Base-by-base conservation (phyloP, 2,329 filamentous ascomycete species). In the Chrysosporium queenslandicum region DNA sequence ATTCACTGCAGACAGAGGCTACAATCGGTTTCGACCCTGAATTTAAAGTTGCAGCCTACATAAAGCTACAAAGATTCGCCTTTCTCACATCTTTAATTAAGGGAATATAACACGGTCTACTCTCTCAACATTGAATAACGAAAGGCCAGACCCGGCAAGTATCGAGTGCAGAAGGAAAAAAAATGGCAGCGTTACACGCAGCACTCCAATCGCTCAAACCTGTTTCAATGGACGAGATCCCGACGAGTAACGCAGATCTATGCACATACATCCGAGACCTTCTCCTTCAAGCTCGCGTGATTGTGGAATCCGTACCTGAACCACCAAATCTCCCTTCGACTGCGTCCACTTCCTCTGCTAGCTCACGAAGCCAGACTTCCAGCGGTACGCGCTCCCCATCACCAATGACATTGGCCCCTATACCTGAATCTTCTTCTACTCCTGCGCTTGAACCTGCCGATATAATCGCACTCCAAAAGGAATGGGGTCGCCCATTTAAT, bases 401-500 rank as follows among this genome's bases (percentile, higher is more conserved):
- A 11, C n/a, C 32, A 12, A 36, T 12, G 32, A 20, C n/a, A 39
- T 11, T 48, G 21, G 20, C 32, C 9, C 25, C 25, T 11, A 23
- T 34, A 14, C 20, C 7, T 30, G 32, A 23, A 43, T 51, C 80
- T 2, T 62, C 71, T 16, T 76, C 73, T 6, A 74, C 77, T 48
- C 67, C 72, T 46, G 66, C 68, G 32, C 71, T 76, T 1, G 70
- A 77, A 2, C 69, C 76, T 20, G 68, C 76, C 7, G 69, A 79
- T n/a, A 74, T 81, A 29, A 73, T 72, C 25, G 71, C 77, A 18
- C 70, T 95, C n/a, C 81, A 83, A 54, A 86, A 86, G 63, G 80
- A 87, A 68, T 96, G 91, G 89, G 79, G 80, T 40, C 95, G 94
- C 67, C 85, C 88, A 39, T 71, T 90, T 62, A 91, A 88, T 68